Evolutionary conservation across 2,329 filamentous ascomycete genomes (phyloP).

Genomic region (Dichotomopilus funicola): DNA sequence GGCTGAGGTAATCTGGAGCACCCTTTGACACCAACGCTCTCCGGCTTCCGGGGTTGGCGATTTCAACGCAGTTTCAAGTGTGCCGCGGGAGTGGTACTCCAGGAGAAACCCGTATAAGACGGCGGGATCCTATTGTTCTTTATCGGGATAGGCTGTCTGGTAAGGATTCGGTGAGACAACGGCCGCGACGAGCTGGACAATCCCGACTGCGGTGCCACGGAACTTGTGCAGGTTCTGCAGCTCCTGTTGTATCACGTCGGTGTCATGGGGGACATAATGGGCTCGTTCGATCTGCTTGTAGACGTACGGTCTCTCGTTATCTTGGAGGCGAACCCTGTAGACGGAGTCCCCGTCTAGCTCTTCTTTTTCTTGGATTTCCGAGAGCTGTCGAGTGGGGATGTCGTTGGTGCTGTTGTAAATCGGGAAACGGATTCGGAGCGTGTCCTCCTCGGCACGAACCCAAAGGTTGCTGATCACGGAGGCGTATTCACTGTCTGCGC

Average conservation of each 20-base stretch:
- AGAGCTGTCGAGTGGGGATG: constrained; percentile 1
- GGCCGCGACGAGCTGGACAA: constrained; percentile 20
- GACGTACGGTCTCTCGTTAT: constrained; percentile 12
- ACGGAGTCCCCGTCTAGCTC: not conserved
- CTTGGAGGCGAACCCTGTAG: not conserved
- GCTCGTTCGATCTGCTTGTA: constrained; percentile 24
- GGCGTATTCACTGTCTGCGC: constrained; percentile 4
- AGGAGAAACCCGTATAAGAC: constrained; percentile 20
- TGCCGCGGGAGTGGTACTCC: constrained; percentile 21
- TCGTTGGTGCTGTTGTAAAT: not conserved
- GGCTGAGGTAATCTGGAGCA: constrained; percentile 18
- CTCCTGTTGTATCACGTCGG: constrained; percentile 21
- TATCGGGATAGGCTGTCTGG: not conserved
- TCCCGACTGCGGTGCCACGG: constrained; percentile 8
- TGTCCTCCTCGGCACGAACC: constrained; percentile 4
- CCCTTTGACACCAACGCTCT: constrained; percentile 19
- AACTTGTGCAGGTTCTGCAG: constrained; percentile 21
- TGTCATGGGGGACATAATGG: constrained; percentile 21
- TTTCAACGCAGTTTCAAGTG: constrained; percentile 15
- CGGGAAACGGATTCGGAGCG: constrained; percentile 6
- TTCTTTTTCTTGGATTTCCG: constrained; percentile 4
- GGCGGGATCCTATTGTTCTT: not conserved
- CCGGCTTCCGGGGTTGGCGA: constrained; percentile 5
- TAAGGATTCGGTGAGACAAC: constrained; percentile 19
- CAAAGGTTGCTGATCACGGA: not conserved